These are phyloP conservation scores for Epichloe bromicola DNA, from an alignment of 2,329 filamentous ascomycete genomes.

Conservation along the genomic window DNA sequence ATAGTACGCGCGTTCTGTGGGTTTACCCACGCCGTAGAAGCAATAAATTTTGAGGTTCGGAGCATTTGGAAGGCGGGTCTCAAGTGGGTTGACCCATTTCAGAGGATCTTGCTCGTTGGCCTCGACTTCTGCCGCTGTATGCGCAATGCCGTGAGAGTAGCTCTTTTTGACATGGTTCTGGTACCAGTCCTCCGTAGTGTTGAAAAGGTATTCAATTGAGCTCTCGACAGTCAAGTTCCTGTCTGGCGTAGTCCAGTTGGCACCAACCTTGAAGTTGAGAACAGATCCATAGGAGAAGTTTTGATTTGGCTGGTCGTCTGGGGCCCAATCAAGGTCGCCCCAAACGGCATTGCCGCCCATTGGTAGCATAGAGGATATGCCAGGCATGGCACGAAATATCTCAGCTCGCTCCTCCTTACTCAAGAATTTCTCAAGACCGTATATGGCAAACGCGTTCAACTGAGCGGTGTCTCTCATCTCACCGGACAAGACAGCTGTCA, in stretches of 20 bases:
- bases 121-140: conserved; percentile 67
- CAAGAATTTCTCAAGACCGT: conserved; percentile 90
- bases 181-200: conserved; percentile 79
- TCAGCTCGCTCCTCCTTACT: conserved; percentile 82
- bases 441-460: conserved; percentile 90
- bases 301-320: conserved; percentile 70
- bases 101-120: conserved; percentile 60
- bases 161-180: conserved; percentile 55
- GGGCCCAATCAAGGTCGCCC: conserved; percentile 79
- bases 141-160: conserved; percentile 83
- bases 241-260: conserved; percentile 49
- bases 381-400: conserved; percentile 93
- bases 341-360: conserved; percentile 91
- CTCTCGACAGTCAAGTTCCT: conserved; percentile 70
- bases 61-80: conserved; percentile 73
- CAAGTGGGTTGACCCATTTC: conserved; percentile 94
- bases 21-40: conserved; percentile 92
- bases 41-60: conserved; percentile 91
- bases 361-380: conserved; percentile 90
- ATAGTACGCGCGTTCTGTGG: conserved; percentile 84
- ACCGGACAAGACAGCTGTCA: conserved; percentile 82
- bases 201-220: conserved; percentile 65
- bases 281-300: conserved; percentile 65
- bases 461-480: conserved; percentile 99
- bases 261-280: conserved; percentile 63